Evolutionary conservation across 2,329 filamentous ascomycete species (phyloP).

Genomic region (Apiospora malaysiana): DNA sequence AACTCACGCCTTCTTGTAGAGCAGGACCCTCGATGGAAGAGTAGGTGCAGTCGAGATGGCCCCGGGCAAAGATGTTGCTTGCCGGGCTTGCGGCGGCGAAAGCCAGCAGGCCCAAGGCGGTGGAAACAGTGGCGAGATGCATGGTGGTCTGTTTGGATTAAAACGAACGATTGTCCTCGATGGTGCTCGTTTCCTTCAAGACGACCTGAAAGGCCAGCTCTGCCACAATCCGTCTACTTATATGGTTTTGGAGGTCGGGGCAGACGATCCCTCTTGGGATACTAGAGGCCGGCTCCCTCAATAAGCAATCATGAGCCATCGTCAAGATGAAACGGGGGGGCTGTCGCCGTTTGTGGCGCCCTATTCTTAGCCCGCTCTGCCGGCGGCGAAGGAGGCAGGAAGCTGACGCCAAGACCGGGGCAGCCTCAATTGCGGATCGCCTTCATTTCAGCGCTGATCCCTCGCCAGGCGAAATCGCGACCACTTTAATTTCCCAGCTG

Average conservation of each 20-base stretch:
- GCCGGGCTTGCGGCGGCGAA: slow-evolving; percentile 9
- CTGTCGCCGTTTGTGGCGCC: neutral
- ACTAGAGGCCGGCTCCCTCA: neutral
- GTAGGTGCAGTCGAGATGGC: slow-evolving; percentile 16
- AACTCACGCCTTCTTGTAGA: neutral
- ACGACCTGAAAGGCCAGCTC: neutral
- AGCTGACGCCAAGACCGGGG: neutral
- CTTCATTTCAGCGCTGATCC: neutral
- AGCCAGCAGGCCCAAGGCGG: neutral
- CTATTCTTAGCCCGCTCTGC: neutral
- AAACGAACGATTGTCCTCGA: neutral
- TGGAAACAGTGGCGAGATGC: neutral
- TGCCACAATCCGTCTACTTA: neutral
- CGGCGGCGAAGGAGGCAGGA: neutral
- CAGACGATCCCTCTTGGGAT: neutral
- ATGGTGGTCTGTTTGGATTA: neutral
- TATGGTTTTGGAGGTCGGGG: neutral
- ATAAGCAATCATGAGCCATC: neutral
- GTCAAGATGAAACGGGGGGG: neutral
- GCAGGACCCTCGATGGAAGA: neutral
- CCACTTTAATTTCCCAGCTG: neutral
- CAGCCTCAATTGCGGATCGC: slow-evolving; percentile 4
- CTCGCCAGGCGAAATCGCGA: neutral
- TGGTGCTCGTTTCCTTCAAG: no score
- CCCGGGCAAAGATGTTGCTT: slow-evolving; percentile 18